Base-by-base conservation (phyloP, 2,329 filamentous ascomycete species). In the Cadophora malorum region DNA sequence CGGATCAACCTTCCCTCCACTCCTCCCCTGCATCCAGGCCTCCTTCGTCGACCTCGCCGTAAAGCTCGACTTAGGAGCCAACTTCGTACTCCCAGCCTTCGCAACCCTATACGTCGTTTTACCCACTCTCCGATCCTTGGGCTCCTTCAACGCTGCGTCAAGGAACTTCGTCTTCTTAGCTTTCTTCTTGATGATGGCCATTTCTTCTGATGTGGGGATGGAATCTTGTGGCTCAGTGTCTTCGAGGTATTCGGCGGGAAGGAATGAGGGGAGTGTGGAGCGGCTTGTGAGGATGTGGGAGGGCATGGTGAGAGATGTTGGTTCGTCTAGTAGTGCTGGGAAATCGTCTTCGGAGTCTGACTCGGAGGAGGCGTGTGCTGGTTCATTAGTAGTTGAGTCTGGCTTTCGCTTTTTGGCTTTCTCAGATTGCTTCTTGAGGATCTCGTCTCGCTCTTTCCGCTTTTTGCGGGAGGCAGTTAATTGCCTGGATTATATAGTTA, bases 201-300 rank as follows among this genome's bases (percentile, higher is more conserved):
- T 53, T 28, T 28, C 6, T n/a, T 21, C n/a, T 16, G 45, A 9
- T 2, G n/a, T 33, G 31, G 9, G 31, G 50, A 68, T 58, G 16
- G 45, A 19, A 4, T 66, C 69, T 55, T 68, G 65, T 6, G 63
- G 45, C 1, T 72, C 70, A 23, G 71, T 68, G 33, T 78, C 77
- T 58, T 77, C 71, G 2, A 78, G 66, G 47, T 72, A 76, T 58
- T 77, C 76, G 4, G 65, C 67, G 1, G 77, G 77, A 7, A 78
- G 69, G 12, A 76, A 66, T 19, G 74, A 70, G 33, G 76, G 76
- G 4, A 78, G 70, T 7, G 58, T 55, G 19, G 59, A 41, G 21
- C 62, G 50, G 21, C 16, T 56, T 56, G 63, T 58, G 63, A 49
- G 66, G 9, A 21, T 23, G 3, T 25, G 56, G 10, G 35, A 25